Evolutionary conservation across 1,284 basidiomycete genomes (phyloP).

Genomic region (Meira nashicola): DNA sequence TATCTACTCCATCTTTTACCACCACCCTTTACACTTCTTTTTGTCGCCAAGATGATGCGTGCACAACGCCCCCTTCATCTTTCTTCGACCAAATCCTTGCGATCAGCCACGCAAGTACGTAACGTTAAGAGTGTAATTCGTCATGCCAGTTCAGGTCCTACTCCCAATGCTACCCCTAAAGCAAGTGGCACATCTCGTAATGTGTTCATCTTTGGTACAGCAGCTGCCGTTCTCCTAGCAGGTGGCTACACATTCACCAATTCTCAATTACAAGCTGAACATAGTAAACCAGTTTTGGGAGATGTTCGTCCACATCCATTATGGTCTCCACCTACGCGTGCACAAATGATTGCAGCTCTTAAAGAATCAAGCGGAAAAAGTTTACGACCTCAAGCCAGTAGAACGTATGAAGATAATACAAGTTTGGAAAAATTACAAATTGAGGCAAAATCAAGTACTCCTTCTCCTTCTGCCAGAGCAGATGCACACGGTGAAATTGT

Average conservation of each 20-base stretch:
- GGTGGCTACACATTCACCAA: neutral
- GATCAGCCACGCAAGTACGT: too few species aligned
- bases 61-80: too few species aligned
- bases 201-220: neutral
- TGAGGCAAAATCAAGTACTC: conserved; percentile 32
- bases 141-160: too few species aligned
- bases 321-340: conserved; percentile 49
- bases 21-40: too few species aligned
- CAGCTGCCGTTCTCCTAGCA: conserved; percentile 2
- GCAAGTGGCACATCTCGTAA: too few species aligned
- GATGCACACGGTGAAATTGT: conserved; percentile 21
- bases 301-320: conserved; percentile 44
- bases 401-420: conserved; percentile 23
- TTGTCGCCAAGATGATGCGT: too few species aligned
- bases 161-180: too few species aligned
- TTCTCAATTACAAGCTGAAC: neutral
- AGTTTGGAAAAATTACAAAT: conserved; percentile 33
- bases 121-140: too few species aligned
- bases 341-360: conserved; percentile 52
- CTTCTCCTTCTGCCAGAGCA: conserved; percentile 36
- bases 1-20: too few species aligned
- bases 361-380: conserved; percentile 36
- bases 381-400: conserved; percentile 38
- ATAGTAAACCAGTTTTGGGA: conserved; percentile 9
- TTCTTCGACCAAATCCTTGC: too few species aligned